Evolutionary conservation across 108 stramenopile species (phyloP), one percentile per base, ranked within the genome.

Genomic region (Cyclotella kingstonii): DNA sequence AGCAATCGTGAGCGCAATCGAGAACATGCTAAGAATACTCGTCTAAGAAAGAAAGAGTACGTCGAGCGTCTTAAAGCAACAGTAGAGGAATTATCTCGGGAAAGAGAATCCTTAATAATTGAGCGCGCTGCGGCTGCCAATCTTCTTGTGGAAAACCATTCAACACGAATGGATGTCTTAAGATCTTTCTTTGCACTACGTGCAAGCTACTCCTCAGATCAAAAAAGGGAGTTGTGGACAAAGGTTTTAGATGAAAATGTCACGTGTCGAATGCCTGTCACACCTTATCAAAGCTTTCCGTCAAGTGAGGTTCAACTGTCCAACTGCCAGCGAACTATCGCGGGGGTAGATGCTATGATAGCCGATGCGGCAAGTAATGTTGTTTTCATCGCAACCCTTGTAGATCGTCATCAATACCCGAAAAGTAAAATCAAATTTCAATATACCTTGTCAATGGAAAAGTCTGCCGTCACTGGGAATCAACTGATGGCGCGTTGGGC

Each of bases 1-100:
- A 68, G 68, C 14, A 87, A 91, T 58, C 84, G 96, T n/a, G 96
- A 98, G 57, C 86, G 96, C 38, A 98, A 98, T 61, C 87, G 97
- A 11, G 97, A 97, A 67, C 95, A 98, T 66, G 97, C 97, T 33
- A 85, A 95, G 22, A 96, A 96, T 66, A 97, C 97, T 3, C 89
- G 97, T 22, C 80, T 97, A 9, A 84, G 96, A 6, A 98, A 98
- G 71, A 98, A 98, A 70, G 95, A 93, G 14, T 97, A 97, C 53
- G 61, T 98, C 21, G 93, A 95, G 46, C 88, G 89, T 47, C 82
- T 98, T 40, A 95, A 97, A 72, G 71, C 72, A 27, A 89, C 91
- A 4, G 92, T 97, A 14, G 95, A 95, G 58, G 85, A 97, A 42
- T 64, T 97, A 34, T 84, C 87, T 38, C 69, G 78, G 18, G 91